Percentiles rank a stretch among this genome's conserved stretches.
Conservation (phyloP, 768 basidiomycete species). For the Mrakia gelida region DNA sequence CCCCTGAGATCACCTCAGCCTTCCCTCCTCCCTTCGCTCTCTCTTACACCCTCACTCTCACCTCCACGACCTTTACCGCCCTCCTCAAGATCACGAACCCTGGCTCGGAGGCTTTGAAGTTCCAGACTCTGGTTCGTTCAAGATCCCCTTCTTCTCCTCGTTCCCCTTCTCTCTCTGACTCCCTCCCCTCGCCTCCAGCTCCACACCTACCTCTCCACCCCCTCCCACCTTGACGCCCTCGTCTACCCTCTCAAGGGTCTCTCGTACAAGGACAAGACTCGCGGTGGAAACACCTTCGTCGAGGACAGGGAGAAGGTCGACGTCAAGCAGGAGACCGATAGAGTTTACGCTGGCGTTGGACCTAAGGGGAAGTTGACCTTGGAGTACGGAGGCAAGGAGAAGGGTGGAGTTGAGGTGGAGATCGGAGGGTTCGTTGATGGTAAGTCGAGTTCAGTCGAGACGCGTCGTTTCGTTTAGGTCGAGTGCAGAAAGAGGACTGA, state of each 20-base stretch:
- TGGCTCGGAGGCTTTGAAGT: conserved; percentile 59
- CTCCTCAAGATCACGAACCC: conserved; percentile 75
- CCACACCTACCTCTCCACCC: conserved; percentile 74
- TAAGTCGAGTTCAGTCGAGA: background rate
- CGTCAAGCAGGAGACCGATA: conserved; percentile 63
- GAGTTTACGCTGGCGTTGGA: conserved; percentile 66
- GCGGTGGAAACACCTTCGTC: conserved; percentile 38
- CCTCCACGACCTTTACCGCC: conserved; percentile 67
- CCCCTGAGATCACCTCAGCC: conserved; percentile 53
- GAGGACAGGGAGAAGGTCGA: conserved; percentile 64
- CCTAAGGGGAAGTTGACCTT: conserved; percentile 50
- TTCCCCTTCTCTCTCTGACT: no score
- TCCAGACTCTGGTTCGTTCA: conserved; percentile 65
- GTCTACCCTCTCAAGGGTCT: conserved; percentile 63
- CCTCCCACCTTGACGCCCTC: conserved; percentile 51
- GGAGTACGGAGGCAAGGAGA: conserved; percentile 34
- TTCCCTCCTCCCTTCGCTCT: conserved; percentile 69
- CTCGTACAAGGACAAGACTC: conserved; percentile 69
- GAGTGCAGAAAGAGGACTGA: no score
- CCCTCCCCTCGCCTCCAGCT: conserved; percentile 44
- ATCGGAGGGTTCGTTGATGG: conserved; percentile 13
- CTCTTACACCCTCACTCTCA: conserved; percentile 73
- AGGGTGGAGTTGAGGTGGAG: conserved; percentile 32
- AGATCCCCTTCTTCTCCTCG: background rate
- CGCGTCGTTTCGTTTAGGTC: background rate